Evolutionary conservation across 768 basidiomycete species (phyloP).

Genomic region (Dendrothele bispora): DNA sequence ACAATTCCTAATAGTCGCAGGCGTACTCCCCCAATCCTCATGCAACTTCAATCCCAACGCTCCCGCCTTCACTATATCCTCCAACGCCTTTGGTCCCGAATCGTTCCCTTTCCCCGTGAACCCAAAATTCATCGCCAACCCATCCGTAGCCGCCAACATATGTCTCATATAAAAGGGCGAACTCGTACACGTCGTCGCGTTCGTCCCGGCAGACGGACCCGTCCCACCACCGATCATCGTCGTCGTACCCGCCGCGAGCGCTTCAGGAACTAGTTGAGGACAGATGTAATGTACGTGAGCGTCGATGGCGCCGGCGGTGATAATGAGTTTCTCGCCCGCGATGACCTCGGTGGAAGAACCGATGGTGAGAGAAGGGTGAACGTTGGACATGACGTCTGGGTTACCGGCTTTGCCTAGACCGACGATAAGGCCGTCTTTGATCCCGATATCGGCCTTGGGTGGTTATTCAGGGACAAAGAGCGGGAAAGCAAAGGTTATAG

Average conservation of each 20-base stretch:
- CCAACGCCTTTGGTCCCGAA: constrained; percentile 67
- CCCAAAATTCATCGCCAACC: constrained; percentile 86
- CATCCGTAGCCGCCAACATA: constrained; percentile 93
- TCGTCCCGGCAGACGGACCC: constrained; percentile 86
- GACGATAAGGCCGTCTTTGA: constrained; percentile 77
- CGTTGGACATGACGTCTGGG: constrained; percentile 86
- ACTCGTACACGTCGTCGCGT: constrained; percentile 93
- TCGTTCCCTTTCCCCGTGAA: constrained; percentile 99
- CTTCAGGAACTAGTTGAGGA: constrained; percentile 88
- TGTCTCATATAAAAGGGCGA: constrained; percentile 85
- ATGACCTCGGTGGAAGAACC: constrained; percentile 95
- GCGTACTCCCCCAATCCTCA: constrained; percentile 96
- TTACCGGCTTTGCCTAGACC: constrained; percentile 98
- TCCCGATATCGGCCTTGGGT: constrained; percentile 87
- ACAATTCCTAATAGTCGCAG: constrained; percentile 73
- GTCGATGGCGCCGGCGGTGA: constrained; percentile 93
- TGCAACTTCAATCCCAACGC: constrained; percentile 92
- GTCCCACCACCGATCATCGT: constrained; percentile 97
- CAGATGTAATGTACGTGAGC: constrained; percentile 95
- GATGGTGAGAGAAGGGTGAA: constrained; percentile 71
- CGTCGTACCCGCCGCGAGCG: constrained; percentile 80
- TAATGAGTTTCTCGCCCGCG: constrained; percentile 91
- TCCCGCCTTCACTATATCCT: constrained; percentile 82
- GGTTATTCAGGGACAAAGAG: constrained; percentile 2
- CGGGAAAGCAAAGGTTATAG: neutral